Base-by-base conservation (phyloP, 73 alveolate genomes). In the Urostyla sp. region DNA sequence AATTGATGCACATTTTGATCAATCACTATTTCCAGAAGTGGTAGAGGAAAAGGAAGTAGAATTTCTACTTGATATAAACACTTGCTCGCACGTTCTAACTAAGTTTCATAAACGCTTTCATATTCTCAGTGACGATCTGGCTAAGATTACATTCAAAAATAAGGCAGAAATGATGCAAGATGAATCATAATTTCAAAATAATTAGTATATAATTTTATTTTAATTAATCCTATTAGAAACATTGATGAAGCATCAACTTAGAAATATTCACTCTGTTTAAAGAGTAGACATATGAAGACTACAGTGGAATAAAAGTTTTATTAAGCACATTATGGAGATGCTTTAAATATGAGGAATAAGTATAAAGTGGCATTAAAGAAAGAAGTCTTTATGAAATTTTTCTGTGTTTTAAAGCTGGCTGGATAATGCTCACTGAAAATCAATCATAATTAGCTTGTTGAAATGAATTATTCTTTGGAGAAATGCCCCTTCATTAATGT, bases 1-100 rank as follows among this genome's bases (percentile, higher is more conserved):
- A 67, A 80, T 80, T 38, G 63, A 37, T 23, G 40, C 75, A 24
- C 10, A 36, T 46, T 80, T 80, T 61, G 90, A 80, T 35, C 36
- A 23, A 28, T 6, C 28, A 2, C 46, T 53, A 32, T 80, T 48
- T 66, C 90, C 90, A 16, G 90, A 63, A 35, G 44, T 32, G 46
- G 50, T 80, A 3, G 32, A 35, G 0, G 43, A 53, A 16, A 80
- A 80, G 30, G 78, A 80, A 61, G 75, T 80, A 38, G 26, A 66
- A 3, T 80, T 80, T 46, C 27, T 35, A 30, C 21, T 80, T n/a
- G 90, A 80, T 49, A 21, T 40, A 15, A 2, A 26, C 5, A 57
- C 72, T 6, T 59, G 79, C 57, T 35, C 44, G 63, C 21, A 24
- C 52, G 35, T 80, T 40, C 37, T 80, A 11, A 38, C 26, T 0